Percentiles rank a stretch among this genome's conserved stretches.
Evolutionary conservation across 139 green algal genomes (phyloP).

Genomic region (Limnomonas spitsbergensis): DNA sequence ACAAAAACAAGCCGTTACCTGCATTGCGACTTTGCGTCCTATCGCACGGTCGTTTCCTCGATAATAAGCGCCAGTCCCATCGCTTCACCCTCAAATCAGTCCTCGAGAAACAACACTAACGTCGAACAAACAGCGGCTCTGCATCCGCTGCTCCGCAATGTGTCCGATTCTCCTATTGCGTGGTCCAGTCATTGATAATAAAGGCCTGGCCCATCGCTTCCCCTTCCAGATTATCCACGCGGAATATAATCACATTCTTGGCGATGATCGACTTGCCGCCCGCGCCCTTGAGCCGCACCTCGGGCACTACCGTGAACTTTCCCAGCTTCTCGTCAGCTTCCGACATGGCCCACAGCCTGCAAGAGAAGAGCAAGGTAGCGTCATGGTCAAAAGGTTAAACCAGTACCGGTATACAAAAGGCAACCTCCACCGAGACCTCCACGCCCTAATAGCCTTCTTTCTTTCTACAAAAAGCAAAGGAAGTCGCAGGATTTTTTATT

Average conservation of each 20-base stretch:
- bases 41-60: too few species aligned
- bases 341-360: slow-evolving; percentile 21
- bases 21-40: too few species aligned
- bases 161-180: too few species aligned
- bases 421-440: background rate
- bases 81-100: too few species aligned
- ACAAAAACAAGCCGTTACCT: too few species aligned
- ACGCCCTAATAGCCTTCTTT: too few species aligned
- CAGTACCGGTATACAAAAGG: background rate
- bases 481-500: too few species aligned
- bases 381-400: background rate
- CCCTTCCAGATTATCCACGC: slow-evolving; percentile 48
- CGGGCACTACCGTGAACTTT: slow-evolving; percentile 2
- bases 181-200: slow-evolving; percentile 29
- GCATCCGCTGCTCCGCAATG: too few species aligned
- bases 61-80: too few species aligned
- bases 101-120: too few species aligned
- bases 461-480: too few species aligned
- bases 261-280: slow-evolving; percentile 15
- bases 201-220: slow-evolving; percentile 37
- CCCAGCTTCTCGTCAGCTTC: slow-evolving; percentile 15
- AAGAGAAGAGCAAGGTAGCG: background rate
- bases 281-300: slow-evolving; percentile 18
- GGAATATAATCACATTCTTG: slow-evolving; percentile 35
- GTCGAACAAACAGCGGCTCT: too few species aligned